A percentile compares a stretch with the other conserved stretches of the same genome.
These are phyloP conservation scores for Penicillium sp. DNA, from an alignment of 2,329 filamentous ascomycete genomes.

Conservation along the genomic window DNA sequence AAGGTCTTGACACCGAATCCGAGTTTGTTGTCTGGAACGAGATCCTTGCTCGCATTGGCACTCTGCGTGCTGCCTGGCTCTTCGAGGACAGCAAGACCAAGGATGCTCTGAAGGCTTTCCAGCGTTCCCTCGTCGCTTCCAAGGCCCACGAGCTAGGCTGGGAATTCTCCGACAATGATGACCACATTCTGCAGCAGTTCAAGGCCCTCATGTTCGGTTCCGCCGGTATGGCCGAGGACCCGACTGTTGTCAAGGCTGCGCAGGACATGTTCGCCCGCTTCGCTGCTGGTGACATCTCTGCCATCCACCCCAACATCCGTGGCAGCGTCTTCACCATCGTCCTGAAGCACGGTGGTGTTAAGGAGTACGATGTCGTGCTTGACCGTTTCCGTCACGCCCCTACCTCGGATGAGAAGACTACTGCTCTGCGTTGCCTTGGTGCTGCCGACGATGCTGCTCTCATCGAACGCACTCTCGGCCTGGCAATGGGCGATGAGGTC, in stretches of 20 bases:
- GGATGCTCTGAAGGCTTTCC: constrained; percentile 78
- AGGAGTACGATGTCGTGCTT: constrained; percentile 78
- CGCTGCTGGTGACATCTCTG: constrained; percentile 70
- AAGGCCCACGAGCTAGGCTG: constrained; percentile 87
- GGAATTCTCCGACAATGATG: constrained; percentile 79
- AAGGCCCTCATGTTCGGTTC: constrained; percentile 86
- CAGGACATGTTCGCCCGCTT: constrained; percentile 90
- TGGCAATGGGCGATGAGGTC: constrained; percentile 75
- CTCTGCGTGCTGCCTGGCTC: constrained; percentile 81
- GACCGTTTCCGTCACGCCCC: constrained; percentile 71
- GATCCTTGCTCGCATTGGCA: constrained; percentile 72
- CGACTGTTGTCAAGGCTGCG: constrained; percentile 72
- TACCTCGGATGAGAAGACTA: constrained; percentile 87
- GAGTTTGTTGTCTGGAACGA: constrained; percentile 97
- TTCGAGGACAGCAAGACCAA: constrained; percentile 72
- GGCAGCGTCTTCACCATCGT: constrained; percentile 82
- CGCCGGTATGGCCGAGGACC: constrained; percentile 76
- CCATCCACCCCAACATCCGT: constrained; percentile 88
- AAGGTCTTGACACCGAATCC: constrained; percentile 75
- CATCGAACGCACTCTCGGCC: constrained; percentile 73
- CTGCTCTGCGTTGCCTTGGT: constrained; percentile 78
- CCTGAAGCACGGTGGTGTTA: constrained; percentile 77
- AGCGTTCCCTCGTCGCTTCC: constrained; percentile 69
- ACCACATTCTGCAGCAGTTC: constrained; percentile 89
- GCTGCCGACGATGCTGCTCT: constrained; percentile 73